Conservation (phyloP, 306 rosid species). For the Cucurbita argyrosperma region DNA sequence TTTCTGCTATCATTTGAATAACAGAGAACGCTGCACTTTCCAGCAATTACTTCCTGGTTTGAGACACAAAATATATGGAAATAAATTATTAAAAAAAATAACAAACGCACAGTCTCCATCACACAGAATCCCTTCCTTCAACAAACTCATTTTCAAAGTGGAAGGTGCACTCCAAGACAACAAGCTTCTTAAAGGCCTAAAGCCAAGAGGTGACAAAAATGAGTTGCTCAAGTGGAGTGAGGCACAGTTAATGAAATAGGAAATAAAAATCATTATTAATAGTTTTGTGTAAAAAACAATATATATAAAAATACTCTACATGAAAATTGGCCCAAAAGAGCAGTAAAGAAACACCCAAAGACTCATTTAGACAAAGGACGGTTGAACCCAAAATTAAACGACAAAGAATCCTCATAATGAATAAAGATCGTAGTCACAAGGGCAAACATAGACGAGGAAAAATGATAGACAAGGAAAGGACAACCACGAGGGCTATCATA, state of each 20-base stretch:
- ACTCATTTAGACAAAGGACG: neutral
- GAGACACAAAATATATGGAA: neutral
- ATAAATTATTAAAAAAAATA: neutral
- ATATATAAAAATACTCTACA: neutral
- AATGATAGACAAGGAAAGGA: neutral
- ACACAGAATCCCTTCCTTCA: neutral
- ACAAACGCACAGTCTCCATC: neutral
- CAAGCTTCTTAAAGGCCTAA: neutral
- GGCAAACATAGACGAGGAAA: neutral
- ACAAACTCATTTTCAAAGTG: neutral
- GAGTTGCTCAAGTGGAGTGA: neutral
- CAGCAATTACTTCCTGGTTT: slow-evolving; percentile 75
- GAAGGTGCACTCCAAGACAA: neutral
- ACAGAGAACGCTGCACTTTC: slow-evolving; percentile 75
- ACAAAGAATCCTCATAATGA: neutral
- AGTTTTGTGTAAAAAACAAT: neutral
- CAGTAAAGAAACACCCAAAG: neutral
- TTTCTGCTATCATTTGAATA: slow-evolving; percentile 49
- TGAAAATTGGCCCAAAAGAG: neutral
- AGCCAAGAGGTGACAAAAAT: neutral
- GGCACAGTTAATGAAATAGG: neutral
- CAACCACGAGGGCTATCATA: neutral
- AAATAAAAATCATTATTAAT: neutral
- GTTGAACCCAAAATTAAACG: neutral
- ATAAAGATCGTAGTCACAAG: neutral